These are phyloP conservation scores for Trichophyton benhamiae DNA, from an alignment of 2,329 filamentous ascomycete species.

Conservation along the genomic window DNA sequence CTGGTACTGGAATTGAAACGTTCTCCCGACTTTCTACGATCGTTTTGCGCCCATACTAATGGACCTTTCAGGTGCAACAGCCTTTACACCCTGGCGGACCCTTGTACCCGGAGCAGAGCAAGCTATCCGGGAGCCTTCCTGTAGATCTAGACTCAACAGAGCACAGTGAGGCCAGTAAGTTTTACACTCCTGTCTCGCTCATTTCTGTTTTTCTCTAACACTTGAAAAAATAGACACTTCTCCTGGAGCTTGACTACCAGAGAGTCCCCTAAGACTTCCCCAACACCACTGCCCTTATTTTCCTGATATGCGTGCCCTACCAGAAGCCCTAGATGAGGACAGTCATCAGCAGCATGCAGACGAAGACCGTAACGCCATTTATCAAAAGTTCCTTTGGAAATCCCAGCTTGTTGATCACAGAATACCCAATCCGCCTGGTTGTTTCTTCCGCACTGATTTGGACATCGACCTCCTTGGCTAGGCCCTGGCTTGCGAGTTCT, in stretches of 20 bases:
- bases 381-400: neutral
- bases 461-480: conserved; percentile 9
- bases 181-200: neutral
- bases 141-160: neutral
- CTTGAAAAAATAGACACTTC: neutral
- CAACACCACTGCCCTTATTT: neutral
- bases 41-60: conserved; percentile 22
- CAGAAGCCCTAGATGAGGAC: neutral
- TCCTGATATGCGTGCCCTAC: neutral
- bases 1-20: conserved; percentile 24
- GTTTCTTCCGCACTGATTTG: conserved; percentile 17
- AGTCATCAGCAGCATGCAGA: neutral
- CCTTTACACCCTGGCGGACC: conserved; percentile 37
- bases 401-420: conserved; percentile 13
- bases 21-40: conserved; percentile 19
- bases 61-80: conserved; percentile 25
- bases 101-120: conserved; percentile 29
- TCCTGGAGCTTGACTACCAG: neutral
- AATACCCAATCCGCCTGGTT: conserved; percentile 14
- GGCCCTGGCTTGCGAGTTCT: neutral
- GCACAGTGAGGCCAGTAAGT: conserved; percentile 12
- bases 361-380: neutral
- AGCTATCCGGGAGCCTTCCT: neutral
- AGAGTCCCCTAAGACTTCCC: neutral
- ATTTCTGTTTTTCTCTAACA: neutral